Evolutionary conservation across 345 rosid genomes (phyloP), one percentile per base, ranked within the genome.

Genomic region (Leavenworthia alabamica): DNA sequence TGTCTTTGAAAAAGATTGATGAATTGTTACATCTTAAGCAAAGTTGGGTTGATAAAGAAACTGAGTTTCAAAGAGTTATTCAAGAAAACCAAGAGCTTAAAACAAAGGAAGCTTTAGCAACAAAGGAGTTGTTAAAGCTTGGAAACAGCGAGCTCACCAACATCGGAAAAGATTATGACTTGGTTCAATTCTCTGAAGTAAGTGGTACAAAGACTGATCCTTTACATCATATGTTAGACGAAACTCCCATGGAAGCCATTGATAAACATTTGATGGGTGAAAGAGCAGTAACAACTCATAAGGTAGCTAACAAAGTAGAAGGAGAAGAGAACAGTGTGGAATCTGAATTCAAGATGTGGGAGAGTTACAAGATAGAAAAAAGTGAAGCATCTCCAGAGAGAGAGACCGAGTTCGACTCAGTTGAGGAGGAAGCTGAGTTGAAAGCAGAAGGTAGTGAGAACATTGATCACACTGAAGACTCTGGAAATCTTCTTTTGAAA

Each of bases 321-420:
- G 86, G 83, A 43, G 76, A 82, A 67, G 61, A 46, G 1, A n/a
- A n/a, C n/a, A n/a, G n/a, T 15, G 80, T 78, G 20, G 88, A 79
- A 56, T 61, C 66, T 31, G 85, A 84, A 62, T 83, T 73, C 56
- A 88, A 84, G 79, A 84, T 86, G 96, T 88, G 97, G 94, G 96
- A 90, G 72, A 84, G 90, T 77, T 87, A 85, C 94, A 83, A 80
- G 68, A 80, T 85, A 43, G 94, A 91, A 68, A 88, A 78, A 86
- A 87, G 82, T 67, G 94, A 90, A 58, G 79, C 70, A 54, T 87
- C 91, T 4, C 83, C 86, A 0, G 90, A 77, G 46, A 73, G 88
- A 77, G 90, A 78, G 75, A 48, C 70, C 0, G 94, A 86, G 60
- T 85, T 67, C 28, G 89, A 84, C 65, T 82, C 86, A 5, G 68